phyloP scores from a whole-genome alignment of 805 yeast species.

The Saturnispora hagleri region DNA sequence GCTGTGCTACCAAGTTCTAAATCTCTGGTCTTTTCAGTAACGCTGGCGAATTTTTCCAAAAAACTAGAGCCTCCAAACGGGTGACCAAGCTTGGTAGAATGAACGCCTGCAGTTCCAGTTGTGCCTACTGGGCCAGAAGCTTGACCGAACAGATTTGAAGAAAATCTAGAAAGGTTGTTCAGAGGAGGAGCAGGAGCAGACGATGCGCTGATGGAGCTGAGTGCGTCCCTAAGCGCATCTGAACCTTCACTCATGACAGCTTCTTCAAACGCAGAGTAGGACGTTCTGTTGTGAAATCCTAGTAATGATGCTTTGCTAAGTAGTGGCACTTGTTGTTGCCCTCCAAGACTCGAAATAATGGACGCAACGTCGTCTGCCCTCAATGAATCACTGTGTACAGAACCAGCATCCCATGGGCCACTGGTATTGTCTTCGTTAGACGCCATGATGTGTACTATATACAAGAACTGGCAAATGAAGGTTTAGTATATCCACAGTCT shows the following conservation, averaged over 20 bases:
- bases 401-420: background rate
- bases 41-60: conserved; percentile 52
- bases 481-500: background rate
- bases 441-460: conserved; percentile 1
- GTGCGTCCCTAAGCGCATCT: conserved; percentile 25
- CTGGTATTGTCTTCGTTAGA: background rate
- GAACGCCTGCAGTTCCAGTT: conserved; percentile 24
- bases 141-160: conserved; percentile 40
- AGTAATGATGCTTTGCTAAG: conserved; percentile 19
- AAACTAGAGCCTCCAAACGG: conserved; percentile 33
- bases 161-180: conserved; percentile 24
- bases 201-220: conserved; percentile 28
- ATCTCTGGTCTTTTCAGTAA: conserved; percentile 64
- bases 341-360: conserved; percentile 26
- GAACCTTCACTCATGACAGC: conserved; percentile 25
- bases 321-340: conserved; percentile 11
- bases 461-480: background rate
- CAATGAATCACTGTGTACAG: background rate
- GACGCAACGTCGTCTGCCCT: conserved; percentile 24
- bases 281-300: conserved; percentile 9
- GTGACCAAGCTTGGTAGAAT: conserved; percentile 5
- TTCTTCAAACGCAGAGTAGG: conserved; percentile 17
- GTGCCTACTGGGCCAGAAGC: conserved; percentile 46
- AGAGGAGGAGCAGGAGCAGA: conserved; percentile 12
- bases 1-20: conserved; percentile 31